Percentiles rank a stretch among this genome's conserved stretches.
These are phyloP conservation scores for Trichomonas tenax DNA, from an alignment of 208 protist species.

Conservation along the genomic window DNA sequence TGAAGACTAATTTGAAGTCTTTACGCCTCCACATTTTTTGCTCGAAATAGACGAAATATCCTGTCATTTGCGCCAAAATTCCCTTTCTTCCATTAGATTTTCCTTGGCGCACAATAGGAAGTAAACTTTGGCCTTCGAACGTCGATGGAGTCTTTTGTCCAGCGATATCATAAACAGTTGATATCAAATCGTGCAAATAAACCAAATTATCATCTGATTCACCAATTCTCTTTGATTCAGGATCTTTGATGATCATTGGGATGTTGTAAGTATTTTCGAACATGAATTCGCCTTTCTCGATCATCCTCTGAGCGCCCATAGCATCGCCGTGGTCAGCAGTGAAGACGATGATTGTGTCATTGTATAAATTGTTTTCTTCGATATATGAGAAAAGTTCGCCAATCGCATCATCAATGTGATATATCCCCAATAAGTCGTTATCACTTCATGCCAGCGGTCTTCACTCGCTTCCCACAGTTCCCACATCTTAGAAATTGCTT, in stretches of 20 bases:
- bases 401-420: neutral
- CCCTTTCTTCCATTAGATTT: neutral
- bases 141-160: neutral
- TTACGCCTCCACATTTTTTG: neutral
- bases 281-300: neutral
- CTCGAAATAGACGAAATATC: neutral
- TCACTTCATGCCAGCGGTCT: neutral
- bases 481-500: neutral
- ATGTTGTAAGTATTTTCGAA: neutral
- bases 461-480: neutral
- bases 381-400: neutral
- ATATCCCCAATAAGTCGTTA: neutral
- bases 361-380: neutral
- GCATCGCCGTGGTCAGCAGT: neutral
- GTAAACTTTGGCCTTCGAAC: neutral
- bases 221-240: neutral
- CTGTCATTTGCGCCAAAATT: neutral
- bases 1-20: neutral
- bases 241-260: neutral
- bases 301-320: neutral
- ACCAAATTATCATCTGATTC: neutral
- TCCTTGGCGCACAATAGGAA: neutral
- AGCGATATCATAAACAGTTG: neutral
- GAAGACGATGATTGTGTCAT: neutral
- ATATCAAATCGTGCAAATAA: neutral